Evolutionary conservation across 768 basidiomycete genomes (phyloP).

Genomic region (Hebeloma cylindrosporum): DNA sequence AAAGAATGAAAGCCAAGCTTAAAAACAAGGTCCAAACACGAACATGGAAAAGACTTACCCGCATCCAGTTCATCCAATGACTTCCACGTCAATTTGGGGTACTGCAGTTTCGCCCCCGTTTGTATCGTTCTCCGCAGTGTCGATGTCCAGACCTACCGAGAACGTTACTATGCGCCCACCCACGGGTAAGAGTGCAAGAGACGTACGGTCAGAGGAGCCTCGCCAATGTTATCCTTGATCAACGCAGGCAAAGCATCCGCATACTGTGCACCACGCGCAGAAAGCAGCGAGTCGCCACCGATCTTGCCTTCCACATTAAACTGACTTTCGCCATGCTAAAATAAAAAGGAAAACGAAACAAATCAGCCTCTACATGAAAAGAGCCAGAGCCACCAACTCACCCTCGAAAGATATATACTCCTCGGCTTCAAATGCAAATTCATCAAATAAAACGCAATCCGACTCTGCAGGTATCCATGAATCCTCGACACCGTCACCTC

Average conservation of each 20-base stretch:
- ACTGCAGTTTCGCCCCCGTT: constrained; percentile 72
- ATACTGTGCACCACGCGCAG: constrained; percentile 82
- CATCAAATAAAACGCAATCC: constrained; percentile 98
- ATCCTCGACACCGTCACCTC: constrained; percentile 86
- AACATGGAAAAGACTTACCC: constrained; percentile 35
- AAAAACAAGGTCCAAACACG: neutral
- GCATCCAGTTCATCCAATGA: constrained; percentile 97
- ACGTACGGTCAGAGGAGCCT: constrained; percentile 79
- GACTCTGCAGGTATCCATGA: constrained; percentile 93
- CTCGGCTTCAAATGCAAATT: constrained; percentile 96
- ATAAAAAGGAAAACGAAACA: constrained; percentile 7
- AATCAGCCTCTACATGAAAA: constrained; percentile 2
- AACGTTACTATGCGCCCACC: neutral
- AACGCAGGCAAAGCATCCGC: constrained; percentile 82
- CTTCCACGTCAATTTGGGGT: constrained; percentile 96
- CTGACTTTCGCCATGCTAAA: constrained; percentile 95
- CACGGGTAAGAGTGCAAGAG: neutral
- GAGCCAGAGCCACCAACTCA: constrained; percentile 38
- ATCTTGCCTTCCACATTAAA: constrained; percentile 97
- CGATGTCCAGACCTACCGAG: constrained; percentile 92
- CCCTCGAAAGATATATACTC: constrained; percentile 94
- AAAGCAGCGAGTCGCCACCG: constrained; percentile 93
- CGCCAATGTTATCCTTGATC: constrained; percentile 88
- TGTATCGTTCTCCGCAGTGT: constrained; percentile 51
- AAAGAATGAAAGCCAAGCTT: neutral